phyloP scores from a whole-genome alignment of 805 yeast species.

The Dipodascus geniculatus region DNA sequence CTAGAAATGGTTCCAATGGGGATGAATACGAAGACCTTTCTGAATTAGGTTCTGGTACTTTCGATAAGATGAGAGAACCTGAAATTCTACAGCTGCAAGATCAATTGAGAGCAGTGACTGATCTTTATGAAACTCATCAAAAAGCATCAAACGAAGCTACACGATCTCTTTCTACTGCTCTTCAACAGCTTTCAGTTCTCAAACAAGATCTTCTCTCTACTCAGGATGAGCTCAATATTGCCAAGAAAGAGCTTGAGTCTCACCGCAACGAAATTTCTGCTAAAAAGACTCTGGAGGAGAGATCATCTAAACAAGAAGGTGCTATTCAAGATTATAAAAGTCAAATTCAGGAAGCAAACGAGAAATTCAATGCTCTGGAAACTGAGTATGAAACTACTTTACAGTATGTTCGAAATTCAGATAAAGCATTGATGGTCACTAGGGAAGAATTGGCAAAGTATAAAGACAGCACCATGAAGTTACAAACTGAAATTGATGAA shows the following conservation, averaged over 20 bases:
- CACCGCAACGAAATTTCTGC: constrained; percentile 14
- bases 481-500: constrained; percentile 60
- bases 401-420: constrained; percentile 60
- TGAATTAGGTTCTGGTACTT: background rate
- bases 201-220: constrained; percentile 13
- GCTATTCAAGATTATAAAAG: constrained; percentile 18
- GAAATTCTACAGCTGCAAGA: constrained; percentile 6
- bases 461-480: constrained; percentile 41
- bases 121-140: constrained; percentile 20
- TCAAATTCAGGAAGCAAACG: constrained; percentile 16
- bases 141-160: constrained; percentile 22
- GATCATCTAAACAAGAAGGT: constrained; percentile 24
- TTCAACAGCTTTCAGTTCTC: constrained; percentile 12
- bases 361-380: constrained; percentile 36
- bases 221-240: constrained; percentile 13
- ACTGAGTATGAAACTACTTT: constrained; percentile 60
- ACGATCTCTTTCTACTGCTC: constrained; percentile 11
- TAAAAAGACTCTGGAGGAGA: constrained; percentile 13
- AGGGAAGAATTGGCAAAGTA: constrained; percentile 59
- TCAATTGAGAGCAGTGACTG: constrained; percentile 6
- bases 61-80: constrained; percentile 1
- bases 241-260: constrained; percentile 17
- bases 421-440: constrained; percentile 60
- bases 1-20: constrained; percentile 1
- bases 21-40: constrained; percentile 3